phyloP scores from a whole-genome alignment of 768 basidiomycete species.

The Russula sp. region DNA sequence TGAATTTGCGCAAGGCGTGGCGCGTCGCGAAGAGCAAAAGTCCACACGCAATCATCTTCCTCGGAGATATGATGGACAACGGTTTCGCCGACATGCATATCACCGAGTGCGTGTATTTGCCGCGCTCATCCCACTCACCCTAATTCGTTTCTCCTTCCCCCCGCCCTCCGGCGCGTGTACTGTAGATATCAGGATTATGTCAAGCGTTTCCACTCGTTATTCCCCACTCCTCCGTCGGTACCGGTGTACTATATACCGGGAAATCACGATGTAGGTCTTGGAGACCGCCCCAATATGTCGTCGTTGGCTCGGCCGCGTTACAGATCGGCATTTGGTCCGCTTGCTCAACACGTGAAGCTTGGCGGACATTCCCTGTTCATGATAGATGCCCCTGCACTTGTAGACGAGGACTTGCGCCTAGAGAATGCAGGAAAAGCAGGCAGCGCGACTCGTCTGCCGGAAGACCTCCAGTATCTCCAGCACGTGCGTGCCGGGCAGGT shows the following conservation, averaged over 20 bases:
- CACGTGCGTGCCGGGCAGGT: conserved; percentile 3
- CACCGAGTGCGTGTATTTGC: conserved; percentile 55
- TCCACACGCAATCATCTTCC: conserved; percentile 74
- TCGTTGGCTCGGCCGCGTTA: conserved; percentile 49
- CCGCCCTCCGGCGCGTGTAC: no score
- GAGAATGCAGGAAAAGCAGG: conserved; percentile 38
- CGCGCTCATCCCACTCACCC: not conserved
- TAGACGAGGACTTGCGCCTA: conserved; percentile 68
- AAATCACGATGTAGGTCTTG: conserved; percentile 80
- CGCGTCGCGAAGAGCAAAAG: conserved; percentile 53
- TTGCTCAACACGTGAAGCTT: conserved; percentile 60
- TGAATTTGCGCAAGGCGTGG: conserved; percentile 87
- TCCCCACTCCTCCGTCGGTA: conserved; percentile 46
- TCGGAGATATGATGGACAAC: conserved; percentile 92
- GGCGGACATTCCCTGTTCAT: conserved; percentile 72
- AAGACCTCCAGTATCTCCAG: conserved; percentile 19
- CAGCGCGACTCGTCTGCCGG: conserved; percentile 46
- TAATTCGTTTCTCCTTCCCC: not conserved
- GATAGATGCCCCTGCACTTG: conserved; percentile 68
- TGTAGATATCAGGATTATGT: conserved; percentile 72
- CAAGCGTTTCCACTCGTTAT: conserved; percentile 66
- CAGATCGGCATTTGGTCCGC: conserved; percentile 67
- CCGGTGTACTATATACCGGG: conserved; percentile 78
- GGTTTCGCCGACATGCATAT: conserved; percentile 64
- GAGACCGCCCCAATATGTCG: conserved; percentile 34